Evolutionary conservation across 2,329 filamentous ascomycete genomes (phyloP), one percentile per base, ranked within the genome.

Genomic region (Macroventuria anomochaeta): DNA sequence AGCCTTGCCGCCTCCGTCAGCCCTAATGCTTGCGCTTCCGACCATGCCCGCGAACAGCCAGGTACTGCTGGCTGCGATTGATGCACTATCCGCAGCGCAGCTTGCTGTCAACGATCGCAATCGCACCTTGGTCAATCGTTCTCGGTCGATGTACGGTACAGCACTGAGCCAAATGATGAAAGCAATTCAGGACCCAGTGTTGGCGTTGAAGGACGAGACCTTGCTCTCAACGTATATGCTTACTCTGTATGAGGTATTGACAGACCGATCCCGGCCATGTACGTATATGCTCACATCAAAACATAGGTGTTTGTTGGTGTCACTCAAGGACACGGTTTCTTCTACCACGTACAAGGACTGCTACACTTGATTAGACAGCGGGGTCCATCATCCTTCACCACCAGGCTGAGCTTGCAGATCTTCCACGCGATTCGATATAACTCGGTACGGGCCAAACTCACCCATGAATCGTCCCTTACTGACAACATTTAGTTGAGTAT

Each of bases 341-440:
- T 74, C 46, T 73, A 71, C 38, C 71, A 74, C 49, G 67, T 72
- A 3, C 71, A 74, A 56, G 72, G 72, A 7, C 58, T 72, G 25
- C 52, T 74, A 7, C 71, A 66, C 43, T 46, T 73, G 11, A 43
- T 74, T 7, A 68, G 55, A 42, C 63, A 67, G 46, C 69, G 72
- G 17, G 71, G 72, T 1, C 72, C 72, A 12, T 42, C 61, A 8
- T 72, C 70, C 1, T 70, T 74, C 25, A 59, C 66, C 6, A 66
- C 54, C 11, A 61, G 64, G 38, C 29, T 72, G 25, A 70, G 64
- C 47, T 59, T 73, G 56, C 65, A 69, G 25, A 63, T 72, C 10
- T 73, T 69, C 47, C 71, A 73, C 40, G 72, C 69, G 1, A 72
- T 72, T 44, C 65, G 72, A 10, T 74, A 74, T 28, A 70, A 73